Conservation (phyloP, 495 filamentous ascomycete genomes). For the Xylona heveae region DNA sequence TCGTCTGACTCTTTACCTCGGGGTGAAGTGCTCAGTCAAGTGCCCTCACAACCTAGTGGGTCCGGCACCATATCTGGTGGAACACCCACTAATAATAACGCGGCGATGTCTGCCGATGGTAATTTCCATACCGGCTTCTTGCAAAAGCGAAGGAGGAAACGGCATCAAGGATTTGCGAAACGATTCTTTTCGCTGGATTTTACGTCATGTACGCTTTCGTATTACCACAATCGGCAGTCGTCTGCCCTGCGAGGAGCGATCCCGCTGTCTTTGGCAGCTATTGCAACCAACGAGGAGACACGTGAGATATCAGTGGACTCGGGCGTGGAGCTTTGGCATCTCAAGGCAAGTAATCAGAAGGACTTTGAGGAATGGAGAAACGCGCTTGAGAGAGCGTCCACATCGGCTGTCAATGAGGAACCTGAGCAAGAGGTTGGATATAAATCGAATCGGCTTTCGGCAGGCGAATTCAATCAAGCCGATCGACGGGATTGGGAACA, state of each 20-base stretch:
- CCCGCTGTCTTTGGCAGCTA: conserved; percentile 72
- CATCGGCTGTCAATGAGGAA: conserved; percentile 6
- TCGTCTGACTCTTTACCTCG: conserved; percentile 8
- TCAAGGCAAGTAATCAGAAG: conserved; percentile 57
- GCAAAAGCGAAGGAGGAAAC: conserved; percentile 76
- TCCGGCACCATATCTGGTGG: too few relatives aligned
- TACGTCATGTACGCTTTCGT: conserved; percentile 74
- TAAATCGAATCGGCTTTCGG: too few relatives aligned
- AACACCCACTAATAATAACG: too few relatives aligned
- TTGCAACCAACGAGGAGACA: conserved; percentile 66
- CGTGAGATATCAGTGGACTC: conserved; percentile 94
- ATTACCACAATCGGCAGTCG: conserved; percentile 85
- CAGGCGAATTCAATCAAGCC: conserved; percentile 9
- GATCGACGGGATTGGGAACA: conserved; percentile 73
- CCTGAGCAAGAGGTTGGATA: too few relatives aligned
- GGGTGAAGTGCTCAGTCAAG: not conserved
- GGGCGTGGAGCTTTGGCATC: conserved; percentile 90
- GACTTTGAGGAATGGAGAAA: conserved; percentile 77
- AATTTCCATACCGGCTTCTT: conserved; percentile 69
- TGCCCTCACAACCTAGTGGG: not conserved
- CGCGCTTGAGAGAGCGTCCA: conserved; percentile 61
- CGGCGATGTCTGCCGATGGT: too few relatives aligned
- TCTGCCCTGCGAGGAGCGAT: conserved; percentile 80
- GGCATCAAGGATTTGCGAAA: conserved; percentile 78
- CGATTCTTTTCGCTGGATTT: conserved; percentile 92